Evolutionary conservation across 441 rosid species (phyloP).

Genomic region (Hura crepitans): DNA sequence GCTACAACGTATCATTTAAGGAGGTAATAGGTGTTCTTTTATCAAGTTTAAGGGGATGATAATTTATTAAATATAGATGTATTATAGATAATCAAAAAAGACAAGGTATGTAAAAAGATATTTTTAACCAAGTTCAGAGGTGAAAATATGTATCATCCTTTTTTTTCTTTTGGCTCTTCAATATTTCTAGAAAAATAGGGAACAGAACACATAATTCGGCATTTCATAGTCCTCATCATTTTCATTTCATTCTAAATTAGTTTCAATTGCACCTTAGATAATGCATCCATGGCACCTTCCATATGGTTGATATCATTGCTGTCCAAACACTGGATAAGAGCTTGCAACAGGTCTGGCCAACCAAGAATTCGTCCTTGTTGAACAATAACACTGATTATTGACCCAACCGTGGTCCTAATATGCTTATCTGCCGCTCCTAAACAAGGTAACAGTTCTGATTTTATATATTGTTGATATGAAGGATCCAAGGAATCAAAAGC

Average conservation of each 20-base stretch:
- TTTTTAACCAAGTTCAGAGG: no score
- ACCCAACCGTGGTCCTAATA: slow-evolving; percentile 87
- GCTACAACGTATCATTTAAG: no score
- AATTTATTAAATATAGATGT: no score
- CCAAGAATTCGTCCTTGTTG: slow-evolving; percentile 69
- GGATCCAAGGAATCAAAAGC: slow-evolving; percentile 59
- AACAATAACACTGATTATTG: slow-evolving; percentile 78
- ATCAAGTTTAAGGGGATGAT: no score
- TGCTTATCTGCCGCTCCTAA: slow-evolving; percentile 81
- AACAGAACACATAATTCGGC: background rate
- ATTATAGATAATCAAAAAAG: no score
- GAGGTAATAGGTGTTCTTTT: no score
- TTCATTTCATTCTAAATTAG: background rate
- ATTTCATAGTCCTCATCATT: background rate
- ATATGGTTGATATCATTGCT: slow-evolving; percentile 82
- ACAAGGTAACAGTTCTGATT: slow-evolving; percentile 83
- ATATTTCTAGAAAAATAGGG: background rate
- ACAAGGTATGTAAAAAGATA: no score
- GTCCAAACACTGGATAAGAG: slow-evolving; percentile 79
- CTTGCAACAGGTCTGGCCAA: slow-evolving; percentile 91
- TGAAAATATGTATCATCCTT: no score
- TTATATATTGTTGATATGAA: slow-evolving; percentile 60
- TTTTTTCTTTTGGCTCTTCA: background rate
- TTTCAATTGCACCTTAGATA: slow-evolving; percentile 64
- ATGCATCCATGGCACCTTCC: slow-evolving; percentile 99